These are phyloP conservation scores for Fusarium tanahbumbuense DNA, from an alignment of 2,329 filamentous ascomycete genomes.

Conservation along the genomic window DNA sequence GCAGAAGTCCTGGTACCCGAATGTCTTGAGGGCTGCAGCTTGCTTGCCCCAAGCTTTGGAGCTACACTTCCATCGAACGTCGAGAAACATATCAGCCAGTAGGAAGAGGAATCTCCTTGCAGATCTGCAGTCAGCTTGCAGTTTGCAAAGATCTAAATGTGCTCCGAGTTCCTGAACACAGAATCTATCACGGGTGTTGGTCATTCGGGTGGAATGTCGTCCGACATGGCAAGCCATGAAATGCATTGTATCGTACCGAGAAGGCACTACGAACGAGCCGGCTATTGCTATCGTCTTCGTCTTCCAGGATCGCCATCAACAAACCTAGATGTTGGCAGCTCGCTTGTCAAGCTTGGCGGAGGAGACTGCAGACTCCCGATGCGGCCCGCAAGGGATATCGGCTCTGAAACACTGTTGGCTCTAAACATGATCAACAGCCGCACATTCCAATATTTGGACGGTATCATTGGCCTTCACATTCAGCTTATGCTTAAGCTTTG, in stretches of 20 bases:
- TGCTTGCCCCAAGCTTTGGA: background rate
- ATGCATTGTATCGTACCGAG: background rate
- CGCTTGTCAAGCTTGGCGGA: background rate
- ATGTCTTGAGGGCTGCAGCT: background rate
- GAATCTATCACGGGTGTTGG: background rate
- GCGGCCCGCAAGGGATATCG: background rate
- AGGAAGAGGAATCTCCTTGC: background rate
- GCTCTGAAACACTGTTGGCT: constrained; percentile 15
- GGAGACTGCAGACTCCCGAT: constrained; percentile 1
- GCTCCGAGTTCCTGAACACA: background rate
- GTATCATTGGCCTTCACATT: constrained; percentile 3
- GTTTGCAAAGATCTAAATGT: background rate
- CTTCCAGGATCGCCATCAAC: background rate
- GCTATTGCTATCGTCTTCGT: background rate
- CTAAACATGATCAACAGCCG: constrained; percentile 2
- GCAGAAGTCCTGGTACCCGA: background rate
- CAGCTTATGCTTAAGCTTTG: background rate
- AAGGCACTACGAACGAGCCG: too few relatives aligned
- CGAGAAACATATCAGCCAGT: background rate
- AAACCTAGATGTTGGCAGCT: background rate
- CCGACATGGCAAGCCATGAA: background rate
- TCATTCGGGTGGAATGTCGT: background rate
- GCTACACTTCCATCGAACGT: background rate
- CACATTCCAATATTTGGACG: constrained; percentile 13
- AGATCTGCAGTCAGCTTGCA: background rate